Conservation (phyloP, 768 basidiomycete species). For the Vararia minispora region DNA sequence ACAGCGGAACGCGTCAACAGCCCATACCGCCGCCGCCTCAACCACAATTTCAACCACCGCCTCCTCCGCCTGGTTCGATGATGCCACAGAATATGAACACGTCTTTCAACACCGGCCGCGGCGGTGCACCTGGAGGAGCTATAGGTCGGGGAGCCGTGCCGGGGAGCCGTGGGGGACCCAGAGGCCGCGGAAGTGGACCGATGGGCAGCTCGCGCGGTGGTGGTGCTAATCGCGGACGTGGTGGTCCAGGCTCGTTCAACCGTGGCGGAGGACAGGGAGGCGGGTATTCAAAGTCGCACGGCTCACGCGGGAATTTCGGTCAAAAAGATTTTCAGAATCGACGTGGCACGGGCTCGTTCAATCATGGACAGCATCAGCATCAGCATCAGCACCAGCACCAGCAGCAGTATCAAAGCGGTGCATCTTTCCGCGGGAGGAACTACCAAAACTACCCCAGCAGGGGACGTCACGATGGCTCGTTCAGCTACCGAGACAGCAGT, state of each 20-base stretch:
- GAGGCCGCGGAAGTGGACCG: constrained; percentile 36
- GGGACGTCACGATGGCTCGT: constrained; percentile 26
- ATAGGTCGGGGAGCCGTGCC: constrained; percentile 31
- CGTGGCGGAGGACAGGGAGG: constrained; percentile 35
- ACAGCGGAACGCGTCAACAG: constrained; percentile 38
- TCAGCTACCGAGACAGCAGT: constrained; percentile 33
- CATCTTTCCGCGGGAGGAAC: constrained; percentile 47
- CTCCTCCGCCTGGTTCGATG: constrained; percentile 29
- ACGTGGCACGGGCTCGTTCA: constrained; percentile 53
- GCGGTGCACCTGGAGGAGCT: constrained; percentile 27
- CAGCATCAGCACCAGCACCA: constrained; percentile 26
- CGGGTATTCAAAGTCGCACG: constrained; percentile 43
- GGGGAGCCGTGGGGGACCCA: constrained; percentile 28
- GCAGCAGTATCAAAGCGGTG: constrained; percentile 12
- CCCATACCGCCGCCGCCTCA: constrained; percentile 44
- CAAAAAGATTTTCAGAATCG: constrained; percentile 56
- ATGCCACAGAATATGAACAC: constrained; percentile 23
- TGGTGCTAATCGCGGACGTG: constrained; percentile 23
- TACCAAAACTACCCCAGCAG: constrained; percentile 23
- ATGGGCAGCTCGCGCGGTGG: constrained; percentile 34
- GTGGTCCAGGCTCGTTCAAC: constrained; percentile 26
- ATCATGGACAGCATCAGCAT: constrained; percentile 28
- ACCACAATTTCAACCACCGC: constrained; percentile 56
- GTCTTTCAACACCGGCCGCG: constrained; percentile 24
- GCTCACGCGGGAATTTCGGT: constrained; percentile 54